Base-by-base conservation (phyloP, 1,284 basidiomycete species). In the Wallemia mellicola region DNA sequence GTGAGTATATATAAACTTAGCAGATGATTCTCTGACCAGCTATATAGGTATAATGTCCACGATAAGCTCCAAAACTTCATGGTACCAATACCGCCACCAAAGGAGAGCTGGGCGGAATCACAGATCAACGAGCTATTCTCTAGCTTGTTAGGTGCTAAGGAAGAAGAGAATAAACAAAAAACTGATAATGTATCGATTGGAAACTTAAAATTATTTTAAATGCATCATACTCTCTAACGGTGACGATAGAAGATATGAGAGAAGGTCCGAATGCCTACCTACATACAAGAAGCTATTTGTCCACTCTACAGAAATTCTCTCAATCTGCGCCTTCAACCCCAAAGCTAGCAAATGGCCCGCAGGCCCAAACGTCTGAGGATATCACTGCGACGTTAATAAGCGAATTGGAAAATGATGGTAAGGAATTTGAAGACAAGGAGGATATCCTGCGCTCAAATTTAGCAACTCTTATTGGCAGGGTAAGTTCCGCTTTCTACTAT, bases 31-130 rank as follows among this genome's bases (percentile, higher is more conserved):
- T 7, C 22, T 48, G 48, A 27, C 2, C 28, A 24, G 64, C 62
- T 63, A 63, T 57, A 62, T 66, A 84, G 86, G 62, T 92, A 87
- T 68, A 83, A 91, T 62, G 80, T 86, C 1, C 89, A 94, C 67
- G 86, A 92, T 66, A 94, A 92, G 71, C 72, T 91, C 48, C 83
- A 86, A 67, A 87, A 88, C 68, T 92, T 92, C 67, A 91, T 91
- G 81, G 84, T 88, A 1, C 88, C 89, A 11, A 79, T 89, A 2
- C 77, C 79, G 3, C 72, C 77, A 1, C 66, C 61, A 54, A 63
- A 33, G 60, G 71, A 55, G 75, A 75, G 25, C 71, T 95, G 89
- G 89, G 84, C 88, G 63, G 86, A 92, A 63, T 85, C 86, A 66
- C 88, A 94, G 72, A 78, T 87, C 61, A 88, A 94, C 67, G 88